Percentiles rank a stretch among this genome's conserved stretches.
Evolutionary conservation across 306 rosid species (phyloP).

Genomic region (Glycine latifolia): DNA sequence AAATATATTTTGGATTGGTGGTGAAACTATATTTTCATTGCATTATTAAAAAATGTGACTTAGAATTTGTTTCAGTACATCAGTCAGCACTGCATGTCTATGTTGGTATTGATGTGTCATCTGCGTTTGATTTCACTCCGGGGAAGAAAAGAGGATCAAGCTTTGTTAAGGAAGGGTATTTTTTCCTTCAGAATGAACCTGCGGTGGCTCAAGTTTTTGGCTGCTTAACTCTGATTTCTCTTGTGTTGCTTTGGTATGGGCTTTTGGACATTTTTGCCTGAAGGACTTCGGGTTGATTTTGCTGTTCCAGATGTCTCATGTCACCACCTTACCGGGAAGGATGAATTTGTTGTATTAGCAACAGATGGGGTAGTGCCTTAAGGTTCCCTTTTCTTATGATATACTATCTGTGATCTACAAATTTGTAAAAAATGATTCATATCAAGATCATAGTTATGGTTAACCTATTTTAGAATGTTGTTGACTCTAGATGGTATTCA

Average conservation of each 20-base stretch:
- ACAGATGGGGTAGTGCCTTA: slow-evolving; percentile 87
- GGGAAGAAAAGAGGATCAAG: slow-evolving; percentile 79
- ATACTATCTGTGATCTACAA: neutral
- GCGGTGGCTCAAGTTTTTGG: slow-evolving; percentile 82
- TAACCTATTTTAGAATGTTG: slow-evolving; percentile 5
- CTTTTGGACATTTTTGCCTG: slow-evolving; percentile 91
- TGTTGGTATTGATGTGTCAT: slow-evolving; percentile 29
- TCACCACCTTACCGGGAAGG: slow-evolving; percentile 70
- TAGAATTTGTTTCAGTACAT: slow-evolving; percentile 7
- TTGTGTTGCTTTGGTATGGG: slow-evolving; percentile 96
- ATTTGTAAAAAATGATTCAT: slow-evolving; percentile 10
- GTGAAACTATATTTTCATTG: neutral
- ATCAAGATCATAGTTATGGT: slow-evolving; percentile 9
- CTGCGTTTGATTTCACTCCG: slow-evolving; percentile 45
- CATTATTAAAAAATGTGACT: neutral
- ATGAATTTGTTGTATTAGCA: slow-evolving; percentile 87
- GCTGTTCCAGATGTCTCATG: slow-evolving; percentile 74
- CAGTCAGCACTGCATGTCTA: neutral
- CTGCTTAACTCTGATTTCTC: slow-evolving; percentile 71
- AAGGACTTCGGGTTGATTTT: slow-evolving; percentile 84
- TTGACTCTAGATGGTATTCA: slow-evolving; percentile 33
- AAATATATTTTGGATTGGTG: neutral
- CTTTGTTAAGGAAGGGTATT: slow-evolving; percentile 74
- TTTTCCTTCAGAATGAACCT: slow-evolving; percentile 75
- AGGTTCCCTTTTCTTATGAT: slow-evolving; percentile 5